Base-by-base conservation (phyloP, 176 grass and related monocot genomes). In the Oryza glaberrima region DNA sequence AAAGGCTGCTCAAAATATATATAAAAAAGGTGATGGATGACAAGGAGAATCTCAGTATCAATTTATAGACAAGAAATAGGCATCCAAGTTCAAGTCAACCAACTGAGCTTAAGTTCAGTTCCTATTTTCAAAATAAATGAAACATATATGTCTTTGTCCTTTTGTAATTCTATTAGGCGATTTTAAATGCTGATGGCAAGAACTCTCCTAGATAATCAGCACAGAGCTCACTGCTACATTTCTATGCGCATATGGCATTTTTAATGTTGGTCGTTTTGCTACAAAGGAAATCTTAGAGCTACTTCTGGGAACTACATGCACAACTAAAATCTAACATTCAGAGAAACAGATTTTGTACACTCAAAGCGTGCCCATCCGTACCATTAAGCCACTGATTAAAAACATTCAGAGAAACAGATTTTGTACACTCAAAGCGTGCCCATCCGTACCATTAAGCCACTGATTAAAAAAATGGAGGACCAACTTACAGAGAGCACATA, bases 401-500 rank as follows among this genome's bases (percentile, higher is more conserved):
- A 13, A 26, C 71, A 48, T 15, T 48, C 71, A 73, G 15, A 48
- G 46, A 25, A 41, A 15, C 5, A 1, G 41, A 16, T 44, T 47
- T 26, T 22, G 20, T 72, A 46, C 14, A 54, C 17, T 58, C 14
- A 45, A 64, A 64, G 35, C 44, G 77, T 43, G 36, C 11, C 7
- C 66, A 28, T 68, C 56, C 66, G 43, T 14, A 60, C 23, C 30
- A 46, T 14, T 41, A 28, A 74, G 25, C 8, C 72, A 17, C 9
- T 36, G 35, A 25, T 26, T 15, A 82, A 32, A 32, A 32, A 32
- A 32, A 32, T 32, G 48, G 71, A 67, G 52, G 46, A 48, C 3
- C 11, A 76, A 92, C 83, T 92, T 86, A 98, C 91, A 49, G 90
- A 95, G 76, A 95, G 87, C 22, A 89, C 82, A 88, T 90, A 98